These are phyloP conservation scores for Annulohypoxylon truncatum DNA, from an alignment of 2,329 filamentous ascomycete genomes.

Conservation along the genomic window DNA sequence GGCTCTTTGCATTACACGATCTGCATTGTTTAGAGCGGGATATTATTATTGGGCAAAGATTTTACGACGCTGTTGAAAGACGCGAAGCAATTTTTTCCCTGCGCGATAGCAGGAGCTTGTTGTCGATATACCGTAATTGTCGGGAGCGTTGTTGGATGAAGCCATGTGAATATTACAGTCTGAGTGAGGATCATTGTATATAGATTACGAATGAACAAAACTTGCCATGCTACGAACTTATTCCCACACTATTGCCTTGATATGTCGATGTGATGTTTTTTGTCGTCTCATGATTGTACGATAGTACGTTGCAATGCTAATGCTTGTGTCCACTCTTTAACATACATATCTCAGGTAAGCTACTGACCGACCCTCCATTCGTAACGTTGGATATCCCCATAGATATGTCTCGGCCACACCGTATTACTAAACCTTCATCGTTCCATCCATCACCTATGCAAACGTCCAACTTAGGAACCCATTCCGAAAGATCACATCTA, in stretches of 20 bases:
- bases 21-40: conserved; percentile 27
- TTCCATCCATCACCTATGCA: not conserved
- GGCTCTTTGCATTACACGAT: conserved; percentile 13
- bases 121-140: conserved; percentile 32
- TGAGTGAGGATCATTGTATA: conserved; percentile 23
- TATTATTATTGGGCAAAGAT: conserved; percentile 2
- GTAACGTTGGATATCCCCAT: not conserved
- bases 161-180: conserved; percentile 31
- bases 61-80: not conserved
- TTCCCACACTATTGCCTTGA: not conserved
- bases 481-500: not conserved
- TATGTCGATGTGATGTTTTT: not conserved
- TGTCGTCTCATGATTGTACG: not conserved
- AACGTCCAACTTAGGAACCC: not conserved
- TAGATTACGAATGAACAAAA: conserved; percentile 15
- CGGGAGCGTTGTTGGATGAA: conserved; percentile 2
- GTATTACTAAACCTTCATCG: not conserved
- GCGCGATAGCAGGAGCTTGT: conserved; percentile 2
- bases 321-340: not conserved
- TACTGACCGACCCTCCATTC: not conserved
- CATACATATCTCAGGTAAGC: not conserved
- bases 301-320: not conserved
- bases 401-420: not conserved
- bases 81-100: not conserved
- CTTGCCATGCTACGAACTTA: not conserved